Conservation (phyloP, 2,329 filamentous ascomycete genomes). For the Stemphylium lycopersici region DNA sequence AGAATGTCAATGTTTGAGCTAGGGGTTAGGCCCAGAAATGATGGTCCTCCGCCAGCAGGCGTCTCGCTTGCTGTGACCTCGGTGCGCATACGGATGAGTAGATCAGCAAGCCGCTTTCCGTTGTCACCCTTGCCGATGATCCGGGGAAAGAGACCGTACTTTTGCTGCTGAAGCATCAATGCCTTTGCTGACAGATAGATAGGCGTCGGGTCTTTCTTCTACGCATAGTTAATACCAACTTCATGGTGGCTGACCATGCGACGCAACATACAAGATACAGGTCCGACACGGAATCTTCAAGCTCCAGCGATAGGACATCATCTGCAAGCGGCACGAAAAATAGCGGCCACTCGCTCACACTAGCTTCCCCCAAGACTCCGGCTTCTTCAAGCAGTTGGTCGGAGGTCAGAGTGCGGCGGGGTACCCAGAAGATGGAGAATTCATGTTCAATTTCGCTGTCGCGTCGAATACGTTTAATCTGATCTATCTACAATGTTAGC, state of each 20-base stretch:
- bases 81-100: slow-evolving; percentile 88
- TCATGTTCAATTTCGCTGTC: slow-evolving; percentile 92
- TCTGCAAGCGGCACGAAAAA: slow-evolving; percentile 91
- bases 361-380: slow-evolving; percentile 91
- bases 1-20: slow-evolving; percentile 88
- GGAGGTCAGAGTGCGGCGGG: slow-evolving; percentile 86
- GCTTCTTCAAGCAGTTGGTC: slow-evolving; percentile 91
- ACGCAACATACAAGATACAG: slow-evolving; percentile 71
- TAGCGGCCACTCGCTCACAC: slow-evolving; percentile 82
- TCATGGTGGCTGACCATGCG: not conserved
- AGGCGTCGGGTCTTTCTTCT: slow-evolving; percentile 87
- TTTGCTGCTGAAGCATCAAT: slow-evolving; percentile 90
- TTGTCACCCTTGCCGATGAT: slow-evolving; percentile 97
- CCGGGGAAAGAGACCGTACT: slow-evolving; percentile 90
- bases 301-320: slow-evolving; percentile 87
- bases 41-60: slow-evolving; percentile 59
- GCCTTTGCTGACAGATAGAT: slow-evolving; percentile 88
- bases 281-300: slow-evolving; percentile 85
- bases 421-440: slow-evolving; percentile 96
- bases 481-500: slow-evolving; percentile 68
- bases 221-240: slow-evolving; percentile 28
- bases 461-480: slow-evolving; percentile 87
- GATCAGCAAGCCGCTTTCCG: slow-evolving; percentile 83
- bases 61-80: slow-evolving; percentile 84
- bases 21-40: slow-evolving; percentile 73